phyloP scores from a whole-genome alignment of 2,329 filamentous ascomycete species.

The Cadophora sp. region DNA sequence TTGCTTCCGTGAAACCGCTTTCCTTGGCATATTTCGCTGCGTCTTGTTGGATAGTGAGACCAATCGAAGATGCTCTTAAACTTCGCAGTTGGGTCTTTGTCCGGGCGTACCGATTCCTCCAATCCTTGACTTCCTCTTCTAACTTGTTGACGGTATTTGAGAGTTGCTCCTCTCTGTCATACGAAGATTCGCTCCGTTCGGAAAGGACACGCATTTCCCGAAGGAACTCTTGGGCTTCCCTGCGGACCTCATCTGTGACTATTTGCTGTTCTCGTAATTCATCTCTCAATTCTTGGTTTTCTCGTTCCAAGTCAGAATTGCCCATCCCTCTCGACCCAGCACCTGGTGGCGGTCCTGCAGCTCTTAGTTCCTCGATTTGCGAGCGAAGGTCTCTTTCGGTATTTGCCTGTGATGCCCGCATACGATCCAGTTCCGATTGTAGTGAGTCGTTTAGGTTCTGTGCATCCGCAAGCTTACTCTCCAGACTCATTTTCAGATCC shows the following conservation, averaged over 20 bases:
- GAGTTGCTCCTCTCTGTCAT: slow-evolving; percentile 83
- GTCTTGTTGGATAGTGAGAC: slow-evolving; percentile 72
- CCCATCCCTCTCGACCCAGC: slow-evolving; percentile 42
- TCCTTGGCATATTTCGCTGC: slow-evolving; percentile 71
- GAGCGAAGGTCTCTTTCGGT: slow-evolving; percentile 68
- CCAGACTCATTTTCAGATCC: slow-evolving; percentile 69
- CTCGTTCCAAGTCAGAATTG: slow-evolving; percentile 54
- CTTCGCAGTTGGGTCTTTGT: slow-evolving; percentile 86
- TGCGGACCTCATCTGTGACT: slow-evolving; percentile 85
- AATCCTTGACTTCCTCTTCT: slow-evolving; percentile 84
- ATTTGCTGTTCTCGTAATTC: slow-evolving; percentile 77
- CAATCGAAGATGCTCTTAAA: slow-evolving; percentile 81
- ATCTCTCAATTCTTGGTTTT: slow-evolving; percentile 72
- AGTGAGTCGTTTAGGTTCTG: slow-evolving; percentile 81
- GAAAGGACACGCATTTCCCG: slow-evolving; percentile 90
- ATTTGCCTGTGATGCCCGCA: slow-evolving; percentile 71
- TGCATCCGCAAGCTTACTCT: slow-evolving; percentile 76
- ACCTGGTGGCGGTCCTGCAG: slow-evolving; percentile 41
- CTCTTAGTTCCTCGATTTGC: slow-evolving; percentile 63
- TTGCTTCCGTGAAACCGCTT: slow-evolving; percentile 70
- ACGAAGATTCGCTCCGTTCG: slow-evolving; percentile 76
- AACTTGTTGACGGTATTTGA: slow-evolving; percentile 76
- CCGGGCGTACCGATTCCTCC: slow-evolving; percentile 88
- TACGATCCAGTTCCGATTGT: slow-evolving; percentile 77
- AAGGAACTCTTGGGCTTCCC: slow-evolving; percentile 82